A percentile compares a stretch with the other conserved stretches of the same genome.
phyloP scores from a whole-genome alignment of 495 filamentous ascomycete genomes.

The Talaromyces thailandensis region DNA sequence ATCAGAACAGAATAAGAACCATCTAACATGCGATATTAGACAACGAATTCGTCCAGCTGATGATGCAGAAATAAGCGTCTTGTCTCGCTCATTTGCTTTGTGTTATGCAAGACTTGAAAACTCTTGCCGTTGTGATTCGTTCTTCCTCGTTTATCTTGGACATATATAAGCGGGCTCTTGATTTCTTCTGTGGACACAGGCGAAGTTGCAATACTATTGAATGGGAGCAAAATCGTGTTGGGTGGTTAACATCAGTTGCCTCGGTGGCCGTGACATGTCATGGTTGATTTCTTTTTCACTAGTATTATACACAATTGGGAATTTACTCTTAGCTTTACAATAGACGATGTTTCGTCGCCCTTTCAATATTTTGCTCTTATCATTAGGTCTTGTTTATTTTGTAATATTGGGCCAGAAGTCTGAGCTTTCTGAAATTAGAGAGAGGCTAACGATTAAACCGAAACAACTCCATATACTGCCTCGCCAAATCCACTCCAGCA shows the following conservation, averaged over 20 bases:
- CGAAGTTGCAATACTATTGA: background rate
- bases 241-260: background rate
- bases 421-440: no score
- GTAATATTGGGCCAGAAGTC: background rate
- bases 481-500: slow-evolving; percentile 35
- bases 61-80: slow-evolving; percentile 94
- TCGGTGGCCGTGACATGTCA: background rate
- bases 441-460: slow-evolving; percentile 30
- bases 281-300: background rate
- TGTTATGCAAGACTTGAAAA: background rate
- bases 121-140: background rate
- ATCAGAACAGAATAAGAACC: no score
- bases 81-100: slow-evolving; percentile 11
- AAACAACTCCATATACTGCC: slow-evolving; percentile 40
- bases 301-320: background rate
- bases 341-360: background rate
- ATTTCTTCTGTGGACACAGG: slow-evolving; percentile 1
- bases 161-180: slow-evolving; percentile 1
- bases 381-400: background rate
- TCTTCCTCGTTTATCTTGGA: slow-evolving; percentile 2
- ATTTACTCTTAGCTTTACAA: background rate
- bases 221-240: background rate
- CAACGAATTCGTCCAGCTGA: slow-evolving; percentile 99
- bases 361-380: no score
- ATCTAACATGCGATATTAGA: slow-evolving; percentile 43